Evolutionary conservation across 257 asterid species (phyloP).

Genomic region (Solanum microdontum): DNA sequence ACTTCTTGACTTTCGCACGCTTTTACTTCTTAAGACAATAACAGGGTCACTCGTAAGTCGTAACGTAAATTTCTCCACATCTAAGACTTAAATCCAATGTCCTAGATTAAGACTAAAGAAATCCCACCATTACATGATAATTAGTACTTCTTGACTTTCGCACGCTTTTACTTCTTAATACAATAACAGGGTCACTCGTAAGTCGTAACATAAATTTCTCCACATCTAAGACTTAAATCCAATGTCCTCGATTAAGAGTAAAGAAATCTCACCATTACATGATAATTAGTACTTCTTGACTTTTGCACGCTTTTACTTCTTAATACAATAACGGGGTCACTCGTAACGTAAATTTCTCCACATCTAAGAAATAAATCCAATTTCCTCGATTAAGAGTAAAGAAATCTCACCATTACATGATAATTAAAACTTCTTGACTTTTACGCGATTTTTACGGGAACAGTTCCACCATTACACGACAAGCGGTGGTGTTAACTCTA

Average conservation of each 20-base stretch:
- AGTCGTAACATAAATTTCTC: not conserved
- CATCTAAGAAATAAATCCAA: no score
- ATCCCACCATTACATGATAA: not conserved
- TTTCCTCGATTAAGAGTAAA: no score
- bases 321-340: no score
- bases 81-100: not conserved
- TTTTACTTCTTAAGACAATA: not conserved
- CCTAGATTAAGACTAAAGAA: not conserved
- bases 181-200: not conserved
- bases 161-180: not conserved
- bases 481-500: not conserved
- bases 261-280: not conserved
- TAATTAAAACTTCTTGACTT: no score
- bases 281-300: not conserved
- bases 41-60: no score
- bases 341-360: no score
- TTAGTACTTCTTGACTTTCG: no score
- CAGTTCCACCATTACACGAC: not conserved
- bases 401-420: no score
- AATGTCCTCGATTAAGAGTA: no score
- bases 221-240: no score
- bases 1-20: no score
- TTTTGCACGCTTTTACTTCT: not conserved
- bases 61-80: not conserved
- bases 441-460: not conserved